Evolutionary conservation across 2,329 filamentous ascomycete genomes (phyloP).

Genomic region (Neopestalotiopsis sp.): DNA sequence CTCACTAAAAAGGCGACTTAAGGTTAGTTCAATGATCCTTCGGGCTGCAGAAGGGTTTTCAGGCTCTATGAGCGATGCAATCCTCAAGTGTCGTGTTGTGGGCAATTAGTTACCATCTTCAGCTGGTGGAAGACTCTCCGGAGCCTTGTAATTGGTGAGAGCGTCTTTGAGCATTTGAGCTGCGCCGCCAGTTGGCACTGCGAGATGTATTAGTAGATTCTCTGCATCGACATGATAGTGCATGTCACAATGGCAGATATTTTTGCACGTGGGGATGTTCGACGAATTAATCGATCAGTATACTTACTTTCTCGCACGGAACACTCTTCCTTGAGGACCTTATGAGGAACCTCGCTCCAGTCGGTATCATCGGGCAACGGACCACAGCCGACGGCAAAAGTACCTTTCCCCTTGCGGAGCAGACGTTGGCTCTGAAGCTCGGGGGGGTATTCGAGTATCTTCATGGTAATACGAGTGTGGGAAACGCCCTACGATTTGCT

Average conservation of each 20-base stretch:
- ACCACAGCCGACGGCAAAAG: background rate
- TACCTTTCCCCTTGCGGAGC: background rate
- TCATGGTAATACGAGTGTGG: too few relatives aligned
- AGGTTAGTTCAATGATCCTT: background rate
- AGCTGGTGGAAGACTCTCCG: background rate
- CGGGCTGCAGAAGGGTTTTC: background rate
- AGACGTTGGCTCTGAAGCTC: background rate
- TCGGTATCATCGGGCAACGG: background rate
- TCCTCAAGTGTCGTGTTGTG: background rate
- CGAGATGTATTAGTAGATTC: background rate
- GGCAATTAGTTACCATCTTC: background rate
- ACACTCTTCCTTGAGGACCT: conserved; percentile 5
- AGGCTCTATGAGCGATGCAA: background rate
- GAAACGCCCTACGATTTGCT: too few relatives aligned
- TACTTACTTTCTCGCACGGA: background rate
- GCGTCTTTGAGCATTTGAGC: background rate
- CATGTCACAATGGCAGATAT: background rate
- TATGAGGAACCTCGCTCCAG: background rate
- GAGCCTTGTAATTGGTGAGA: conserved; percentile 4
- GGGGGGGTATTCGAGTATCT: background rate
- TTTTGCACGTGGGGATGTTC: background rate
- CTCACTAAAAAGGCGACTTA: background rate
- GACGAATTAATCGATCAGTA: background rate
- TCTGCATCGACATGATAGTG: background rate
- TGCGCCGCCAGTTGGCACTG: background rate